Evolutionary conservation across 148 eudicot species (phyloP).

Genomic region (Simmondsia chinensis): DNA sequence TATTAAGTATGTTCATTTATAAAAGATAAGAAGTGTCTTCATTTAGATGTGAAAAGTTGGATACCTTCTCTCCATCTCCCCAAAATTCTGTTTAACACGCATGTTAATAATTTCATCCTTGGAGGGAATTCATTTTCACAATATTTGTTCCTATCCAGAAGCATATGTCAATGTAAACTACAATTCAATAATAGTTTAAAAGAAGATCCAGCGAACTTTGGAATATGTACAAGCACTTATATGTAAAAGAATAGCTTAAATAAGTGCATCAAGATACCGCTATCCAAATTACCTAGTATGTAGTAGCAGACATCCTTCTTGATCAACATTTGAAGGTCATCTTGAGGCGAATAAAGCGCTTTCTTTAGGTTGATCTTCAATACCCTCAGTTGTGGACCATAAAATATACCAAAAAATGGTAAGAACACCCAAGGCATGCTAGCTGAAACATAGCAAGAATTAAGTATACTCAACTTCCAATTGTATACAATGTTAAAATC

Average conservation of each 20-base stretch:
- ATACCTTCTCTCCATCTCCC: conserved; percentile 32
- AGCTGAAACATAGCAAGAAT: neutral
- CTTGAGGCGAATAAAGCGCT: conserved; percentile 29
- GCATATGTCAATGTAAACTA: conserved; percentile 4
- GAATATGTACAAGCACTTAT: too few relatives aligned
- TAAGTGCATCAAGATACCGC: too few relatives aligned
- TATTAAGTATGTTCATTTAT: conserved; percentile 21
- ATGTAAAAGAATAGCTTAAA: too few relatives aligned
- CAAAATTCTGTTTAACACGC: conserved; percentile 60
- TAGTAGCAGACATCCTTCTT: conserved; percentile 17
- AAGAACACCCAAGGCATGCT: neutral
- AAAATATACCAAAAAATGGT: conserved; percentile 24
- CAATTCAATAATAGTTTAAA: too few relatives aligned
- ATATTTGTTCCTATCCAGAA: conserved; percentile 34
- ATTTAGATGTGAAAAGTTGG: conserved; percentile 18
- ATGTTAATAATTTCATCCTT: conserved; percentile 81
- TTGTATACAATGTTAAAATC: too few relatives aligned
- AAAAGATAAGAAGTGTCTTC: too few relatives aligned
- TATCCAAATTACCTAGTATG: conserved; percentile 29
- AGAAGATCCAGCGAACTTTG: too few relatives aligned
- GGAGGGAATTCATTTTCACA: conserved; percentile 42
- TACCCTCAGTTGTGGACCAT: conserved; percentile 39
- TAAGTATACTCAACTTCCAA: too few relatives aligned
- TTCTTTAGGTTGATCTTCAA: conserved; percentile 29
- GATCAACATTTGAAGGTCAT: conserved; percentile 13